A percentile compares a stretch with the other conserved stretches of the same genome.
Evolutionary conservation across 768 basidiomycete species (phyloP).

Genomic region (Auriscalpium microsporum): DNA sequence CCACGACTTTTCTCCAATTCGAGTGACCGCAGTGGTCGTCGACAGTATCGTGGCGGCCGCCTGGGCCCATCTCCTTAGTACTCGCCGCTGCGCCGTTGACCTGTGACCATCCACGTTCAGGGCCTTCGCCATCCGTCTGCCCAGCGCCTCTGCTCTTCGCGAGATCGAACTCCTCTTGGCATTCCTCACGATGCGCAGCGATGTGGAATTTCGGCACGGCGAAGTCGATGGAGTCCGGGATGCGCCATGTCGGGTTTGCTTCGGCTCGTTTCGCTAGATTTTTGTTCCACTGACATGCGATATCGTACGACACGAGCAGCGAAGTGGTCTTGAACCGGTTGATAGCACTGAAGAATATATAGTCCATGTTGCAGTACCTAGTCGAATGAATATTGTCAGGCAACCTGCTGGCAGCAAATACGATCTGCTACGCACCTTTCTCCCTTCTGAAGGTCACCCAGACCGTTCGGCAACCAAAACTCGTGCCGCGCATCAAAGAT

Average conservation of each 20-base stretch:
- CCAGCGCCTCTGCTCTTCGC: conserved; percentile 21
- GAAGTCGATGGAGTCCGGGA: neutral
- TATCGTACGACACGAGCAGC: conserved; percentile 15
- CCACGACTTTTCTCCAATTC: conserved; percentile 23
- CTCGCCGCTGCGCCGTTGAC: conserved; percentile 22
- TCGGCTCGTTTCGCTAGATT: conserved; percentile 8
- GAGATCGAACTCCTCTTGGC: conserved; percentile 20
- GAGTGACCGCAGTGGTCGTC: conserved; percentile 19
- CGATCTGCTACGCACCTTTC: neutral
- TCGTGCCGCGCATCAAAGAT: neutral
- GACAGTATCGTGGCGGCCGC: conserved; percentile 18
- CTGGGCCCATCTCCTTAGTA: conserved; percentile 30
- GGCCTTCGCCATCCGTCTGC: too few relatives aligned
- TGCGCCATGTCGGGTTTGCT: neutral
- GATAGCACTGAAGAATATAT: neutral
- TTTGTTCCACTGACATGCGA: conserved; percentile 20
- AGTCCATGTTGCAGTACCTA: neutral
- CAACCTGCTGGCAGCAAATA: neutral
- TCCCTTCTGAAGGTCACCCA: neutral
- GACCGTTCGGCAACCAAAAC: too few relatives aligned
- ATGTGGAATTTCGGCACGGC: conserved; percentile 13
- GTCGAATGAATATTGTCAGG: neutral
- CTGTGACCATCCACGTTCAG: conserved; percentile 25
- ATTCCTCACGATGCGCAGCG: conserved; percentile 16
- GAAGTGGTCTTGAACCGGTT: neutral